Percentiles rank a stretch among this genome's conserved stretches.
Conservation (phyloP, 2,329 filamentous ascomycete species). For the Colletotrichum caudatum region DNA sequence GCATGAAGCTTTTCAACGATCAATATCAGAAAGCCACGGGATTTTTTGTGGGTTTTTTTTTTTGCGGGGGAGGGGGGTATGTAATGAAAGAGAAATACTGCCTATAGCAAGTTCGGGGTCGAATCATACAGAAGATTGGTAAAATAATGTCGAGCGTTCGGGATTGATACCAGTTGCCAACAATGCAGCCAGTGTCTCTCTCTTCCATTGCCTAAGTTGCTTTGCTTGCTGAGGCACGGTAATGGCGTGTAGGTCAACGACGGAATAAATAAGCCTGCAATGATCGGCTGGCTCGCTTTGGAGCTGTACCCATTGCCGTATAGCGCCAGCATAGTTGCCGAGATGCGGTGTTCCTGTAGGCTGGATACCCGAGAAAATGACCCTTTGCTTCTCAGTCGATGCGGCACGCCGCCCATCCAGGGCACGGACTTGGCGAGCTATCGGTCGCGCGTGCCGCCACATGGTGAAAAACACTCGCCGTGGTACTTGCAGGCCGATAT, state of each 20-base stretch:
- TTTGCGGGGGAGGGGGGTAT: neutral
- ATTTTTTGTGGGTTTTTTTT: no score
- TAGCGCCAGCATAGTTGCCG: constrained; percentile 93
- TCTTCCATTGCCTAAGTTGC: constrained; percentile 72
- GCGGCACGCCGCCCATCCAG: constrained; percentile 10
- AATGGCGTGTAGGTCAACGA: constrained; percentile 95
- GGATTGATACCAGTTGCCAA: constrained; percentile 88
- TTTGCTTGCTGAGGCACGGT: constrained; percentile 78
- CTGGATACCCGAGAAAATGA: constrained; percentile 96
- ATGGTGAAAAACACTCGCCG: constrained; percentile 11
- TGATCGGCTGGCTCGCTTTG: constrained; percentile 72
- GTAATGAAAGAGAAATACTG: neutral
- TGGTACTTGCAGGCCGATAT: neutral
- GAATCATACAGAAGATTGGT: constrained; percentile 74
- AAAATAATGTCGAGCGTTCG: constrained; percentile 81
- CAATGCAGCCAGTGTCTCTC: constrained; percentile 82
- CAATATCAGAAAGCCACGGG: no score
- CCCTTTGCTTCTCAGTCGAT: constrained; percentile 46
- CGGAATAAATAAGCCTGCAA: constrained; percentile 81
- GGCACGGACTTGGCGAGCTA: neutral
- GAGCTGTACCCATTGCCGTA: constrained; percentile 86
- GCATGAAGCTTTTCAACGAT: neutral
- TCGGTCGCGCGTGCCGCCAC: constrained; percentile 21
- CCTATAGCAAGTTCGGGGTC: neutral
- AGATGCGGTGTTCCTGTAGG: constrained; percentile 94